Evolutionary conservation across 1,284 basidiomycete genomes (phyloP), one percentile per base, ranked within the genome.

Genomic region (Naganishia albida): DNA sequence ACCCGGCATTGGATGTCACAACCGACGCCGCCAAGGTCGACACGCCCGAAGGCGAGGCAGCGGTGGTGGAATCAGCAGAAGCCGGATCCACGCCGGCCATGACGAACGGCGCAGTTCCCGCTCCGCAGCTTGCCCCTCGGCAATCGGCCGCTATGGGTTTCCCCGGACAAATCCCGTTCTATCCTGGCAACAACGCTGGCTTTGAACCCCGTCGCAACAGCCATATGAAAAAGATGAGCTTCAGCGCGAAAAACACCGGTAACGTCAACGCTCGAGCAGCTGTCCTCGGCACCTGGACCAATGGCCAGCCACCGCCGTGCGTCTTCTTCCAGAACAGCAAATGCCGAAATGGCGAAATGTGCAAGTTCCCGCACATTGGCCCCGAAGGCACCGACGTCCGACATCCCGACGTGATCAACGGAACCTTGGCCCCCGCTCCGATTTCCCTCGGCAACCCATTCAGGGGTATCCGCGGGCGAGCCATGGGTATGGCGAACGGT

Each of bases 301-400:
- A 79, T 64, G 78, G 78, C n/a, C 70, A 72, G 59, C 78, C 78
- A 1, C 78, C 78, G 49, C 73, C 78, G 0, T 79, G 78, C 52
- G 75, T 75, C 56, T 79, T 79, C 68, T 79, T 77, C 72, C 69
- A 64, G 18, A 74, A 77, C 68, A 74, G 70, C 63, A 79, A 79
- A 69, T 79, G 78, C 68, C 72, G 77, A 65, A 79, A 78, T 67
- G 76, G 75, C 39, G 76, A 78, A 56, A 76, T 73, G 70, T 79
- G 78, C 72, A 79, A 78, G 69, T 79, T 79, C 73, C 78, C 78
- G 40, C 78, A 79, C 66, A 66, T 79, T 23, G 74, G 76, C 63
- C 69, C 73, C 25, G 73, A 77, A 53, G 77, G 77, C 46, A 76
- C 74, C 62, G 78, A 79, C 64, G 70, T 70, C 50, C 74, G 78